These are phyloP conservation scores for Sphagnurus paluster DNA, from an alignment of 1,284 basidiomycete genomes.

Conservation along the genomic window DNA sequence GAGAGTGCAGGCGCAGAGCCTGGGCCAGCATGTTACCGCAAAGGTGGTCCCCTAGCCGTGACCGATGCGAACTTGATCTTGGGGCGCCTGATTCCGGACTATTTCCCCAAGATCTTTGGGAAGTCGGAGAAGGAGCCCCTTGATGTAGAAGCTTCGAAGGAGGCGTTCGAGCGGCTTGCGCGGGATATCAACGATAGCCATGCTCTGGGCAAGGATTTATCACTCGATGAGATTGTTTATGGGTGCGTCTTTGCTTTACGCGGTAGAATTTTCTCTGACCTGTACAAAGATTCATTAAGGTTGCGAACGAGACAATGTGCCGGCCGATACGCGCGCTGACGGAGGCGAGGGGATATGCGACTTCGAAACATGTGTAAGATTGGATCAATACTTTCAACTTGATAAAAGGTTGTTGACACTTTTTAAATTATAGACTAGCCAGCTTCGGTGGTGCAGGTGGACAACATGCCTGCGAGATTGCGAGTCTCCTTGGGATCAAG, in stretches of 20 bases:
- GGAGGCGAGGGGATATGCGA: conserved; percentile 86
- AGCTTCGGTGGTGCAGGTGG: conserved; percentile 93
- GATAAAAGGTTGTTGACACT: too few species aligned
- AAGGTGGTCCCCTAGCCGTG: conserved; percentile 82
- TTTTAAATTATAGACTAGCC: conserved; percentile 58
- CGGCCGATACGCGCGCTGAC: conserved; percentile 91
- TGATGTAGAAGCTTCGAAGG: conserved; percentile 66
- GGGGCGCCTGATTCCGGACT: conserved; percentile 80
- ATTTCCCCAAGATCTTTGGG: conserved; percentile 89
- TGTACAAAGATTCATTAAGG: conserved; percentile 75
- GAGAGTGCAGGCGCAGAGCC: conserved; percentile 86
- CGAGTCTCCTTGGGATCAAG: conserved; percentile 76
- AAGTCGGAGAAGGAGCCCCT: conserved; percentile 82
- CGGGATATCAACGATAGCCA: conserved; percentile 67
- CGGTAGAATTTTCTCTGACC: neutral
- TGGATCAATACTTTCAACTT: too few species aligned
- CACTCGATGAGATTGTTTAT: conserved; percentile 86
- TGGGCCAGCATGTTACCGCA: conserved; percentile 81
- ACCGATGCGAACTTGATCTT: conserved; percentile 88
- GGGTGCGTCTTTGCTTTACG: conserved; percentile 48
- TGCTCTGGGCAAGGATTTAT: conserved; percentile 48
- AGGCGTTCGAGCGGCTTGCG: conserved; percentile 66
- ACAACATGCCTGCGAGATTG: conserved; percentile 91
- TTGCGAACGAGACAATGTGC: conserved; percentile 95
- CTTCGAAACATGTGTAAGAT: conserved; percentile 76